Evolutionary conservation across 306 rosid species (phyloP).

Genomic region (Cicer pinnatifidum): DNA sequence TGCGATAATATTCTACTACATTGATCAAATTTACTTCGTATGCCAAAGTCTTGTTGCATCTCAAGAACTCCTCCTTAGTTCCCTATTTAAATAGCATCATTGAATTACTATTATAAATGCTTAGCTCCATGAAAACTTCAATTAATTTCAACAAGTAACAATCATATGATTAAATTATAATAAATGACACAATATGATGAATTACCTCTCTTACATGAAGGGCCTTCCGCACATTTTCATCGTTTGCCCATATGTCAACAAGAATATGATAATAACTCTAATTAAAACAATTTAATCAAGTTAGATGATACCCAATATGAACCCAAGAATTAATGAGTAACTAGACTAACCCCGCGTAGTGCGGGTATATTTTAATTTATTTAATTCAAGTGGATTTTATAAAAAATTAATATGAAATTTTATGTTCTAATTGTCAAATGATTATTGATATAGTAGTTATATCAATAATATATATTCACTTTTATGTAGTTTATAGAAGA

Average conservation of each 20-base stretch:
- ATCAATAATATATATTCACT: too few species aligned
- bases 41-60: constrained; percentile 51
- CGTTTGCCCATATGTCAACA: constrained; percentile 53
- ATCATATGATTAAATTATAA: background rate
- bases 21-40: background rate
- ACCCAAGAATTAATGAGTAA: background rate
- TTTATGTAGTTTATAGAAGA: too few species aligned
- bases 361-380: too few species aligned
- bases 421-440: too few species aligned
- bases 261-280: constrained; percentile 45
- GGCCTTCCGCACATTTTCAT: constrained; percentile 47
- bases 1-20: constrained; percentile 34
- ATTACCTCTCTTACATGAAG: constrained; percentile 51
- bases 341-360: too few species aligned
- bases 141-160: background rate
- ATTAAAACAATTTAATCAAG: constrained; percentile 5
- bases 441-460: too few species aligned
- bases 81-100: constrained; percentile 37
- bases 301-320: background rate
- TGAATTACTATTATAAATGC: background rate
- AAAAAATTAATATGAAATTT: too few species aligned
- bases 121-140: constrained; percentile 14
- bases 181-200: constrained; percentile 2
- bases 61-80: constrained; percentile 43
- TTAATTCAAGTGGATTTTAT: too few species aligned